phyloP scores from a whole-genome alignment of 139 green algal species.

The Tetradesmus lagerheimii region DNA sequence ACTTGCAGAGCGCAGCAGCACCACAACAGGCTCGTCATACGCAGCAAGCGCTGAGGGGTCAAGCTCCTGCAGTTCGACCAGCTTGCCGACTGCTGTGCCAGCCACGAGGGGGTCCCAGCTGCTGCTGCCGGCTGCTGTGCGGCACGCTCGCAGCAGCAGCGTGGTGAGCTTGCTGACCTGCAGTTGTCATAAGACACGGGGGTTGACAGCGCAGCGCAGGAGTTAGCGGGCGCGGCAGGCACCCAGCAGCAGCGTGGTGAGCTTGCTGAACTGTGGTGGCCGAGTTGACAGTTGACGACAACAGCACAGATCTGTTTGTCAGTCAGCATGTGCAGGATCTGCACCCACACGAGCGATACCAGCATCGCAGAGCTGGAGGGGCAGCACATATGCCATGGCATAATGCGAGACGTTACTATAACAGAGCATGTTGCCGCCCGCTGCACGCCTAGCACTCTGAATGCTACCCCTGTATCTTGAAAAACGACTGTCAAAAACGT shows the following conservation, averaged over 20 bases:
- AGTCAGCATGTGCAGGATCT: background rate
- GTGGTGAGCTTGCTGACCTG: conserved; percentile 77
- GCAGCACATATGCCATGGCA: background rate
- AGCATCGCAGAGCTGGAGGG: background rate
- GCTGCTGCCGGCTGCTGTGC: conserved; percentile 59
- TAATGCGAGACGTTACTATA: too few species aligned
- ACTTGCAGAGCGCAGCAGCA: conserved; percentile 79
- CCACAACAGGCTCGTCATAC: conserved; percentile 57
- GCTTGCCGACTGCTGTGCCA: conserved; percentile 71
- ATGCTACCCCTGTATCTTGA: too few species aligned
- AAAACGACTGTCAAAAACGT: too few species aligned
- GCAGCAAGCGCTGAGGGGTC: background rate
- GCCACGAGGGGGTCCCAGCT: conserved; percentile 92
- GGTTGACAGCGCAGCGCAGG: too few species aligned
- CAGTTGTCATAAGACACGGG: background rate
- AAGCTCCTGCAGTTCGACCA: conserved; percentile 73
- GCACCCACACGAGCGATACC: background rate
- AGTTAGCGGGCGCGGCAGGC: background rate
- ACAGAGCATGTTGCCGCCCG: too few species aligned
- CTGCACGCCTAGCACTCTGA: too few species aligned
- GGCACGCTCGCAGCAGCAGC: conserved; percentile 68
- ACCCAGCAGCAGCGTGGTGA: background rate
- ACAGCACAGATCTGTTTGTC: too few species aligned
- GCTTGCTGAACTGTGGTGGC: background rate
- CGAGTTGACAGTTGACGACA: too few species aligned